Evolutionary conservation across 169 alveolate species (phyloP), one percentile per base, ranked within the genome.

Genomic region (Plasmodium vivax): DNA sequence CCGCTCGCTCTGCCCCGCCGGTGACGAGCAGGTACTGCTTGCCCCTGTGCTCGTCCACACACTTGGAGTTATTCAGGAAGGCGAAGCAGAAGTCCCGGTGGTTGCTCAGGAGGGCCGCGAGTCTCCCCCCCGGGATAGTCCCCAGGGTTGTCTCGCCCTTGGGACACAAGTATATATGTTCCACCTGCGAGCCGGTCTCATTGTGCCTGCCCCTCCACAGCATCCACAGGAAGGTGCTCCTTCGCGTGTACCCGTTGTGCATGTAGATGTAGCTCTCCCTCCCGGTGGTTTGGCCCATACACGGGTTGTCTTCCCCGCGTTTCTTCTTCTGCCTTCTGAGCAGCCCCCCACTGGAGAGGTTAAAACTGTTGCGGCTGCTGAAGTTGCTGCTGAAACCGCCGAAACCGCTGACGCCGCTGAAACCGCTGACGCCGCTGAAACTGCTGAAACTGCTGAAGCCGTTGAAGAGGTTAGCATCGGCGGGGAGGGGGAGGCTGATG

Each of bases 41-140:
- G 4, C 72, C 12, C n/a, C 68, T 90, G 16, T 58, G 23, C 62
- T 90, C 87, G 8, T 90, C 77, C 3, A 10, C 14, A 75, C 16
- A 75, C 16, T 36, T 90, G 6, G 14, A 10, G 51, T 81, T 90
- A 80, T 79, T 90, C 32, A 90, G 82, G 51, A 90, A 80, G 30
- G 94, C 56, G 43, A 56, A 90, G 41, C 68, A 80, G 30, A 80
- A 90, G 58, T 90, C 94, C 12, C 72, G 23, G 56, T 80, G 80
- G 34, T 58, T 56, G 71, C 82, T 68, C 23, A 90, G n/a, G 34
- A 90, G 82, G 3, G 72, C 7, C 7, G 2, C 8, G 51, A 90
- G 83, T 30, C 82, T 73, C 0, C 38, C 77, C 38, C 38, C 38
- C 6, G 77, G 38, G 14, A 27, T 38, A 6, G 27, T 2, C 1